Evolutionary conservation across 1,139 yeast species (phyloP), one percentile per base, ranked within the genome.

Genomic region (Pichia sp.): DNA sequence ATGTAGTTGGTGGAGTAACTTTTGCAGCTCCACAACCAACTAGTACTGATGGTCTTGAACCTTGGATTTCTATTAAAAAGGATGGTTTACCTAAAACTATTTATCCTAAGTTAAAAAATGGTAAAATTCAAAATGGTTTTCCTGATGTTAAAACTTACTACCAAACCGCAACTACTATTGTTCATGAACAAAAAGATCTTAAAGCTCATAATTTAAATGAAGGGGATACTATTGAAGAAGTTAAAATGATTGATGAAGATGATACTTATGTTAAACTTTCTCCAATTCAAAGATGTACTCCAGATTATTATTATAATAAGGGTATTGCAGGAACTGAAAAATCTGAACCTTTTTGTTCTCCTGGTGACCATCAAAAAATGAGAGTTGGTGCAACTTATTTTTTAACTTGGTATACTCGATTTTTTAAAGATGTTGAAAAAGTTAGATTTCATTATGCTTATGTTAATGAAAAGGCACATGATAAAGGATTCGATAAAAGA

Each of bases 281-380:
- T 59, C 96, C 96, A 0, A 66, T 88, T 48, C 76, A 86, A 59
- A 75, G 96, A 66, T 88, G 96, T 67, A 85, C 90, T 3, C 96
- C 96, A 1, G 84, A 83, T 47, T 66, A 75, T 43, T 88, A 85
- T 63, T 73, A 72, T 60, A 76, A 75, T 57, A 85, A 81, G 64
- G 92, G 92, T 8, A 51, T 71, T 40, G 82, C 79, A 36, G 79
- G 78, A 58, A 77, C 77, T 53, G 64, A 66, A 30, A 53, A 66
- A 0, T 76, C 87, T 37, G 90, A 73, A 49, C 96, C 96, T 25
- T 86, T 87, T 65, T 88, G 96, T 65, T 78, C 86, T 31, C 96
- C 96, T 26, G 72, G 69, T 34, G 92, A 86, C 56, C 74, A 79
- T 53, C 61, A 72, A 11, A 71, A 68, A 39, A 71, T 83, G 66